Evolutionary conservation across 352 stramenopile species (phyloP).

Genomic region (Phytopythium litorale): DNA sequence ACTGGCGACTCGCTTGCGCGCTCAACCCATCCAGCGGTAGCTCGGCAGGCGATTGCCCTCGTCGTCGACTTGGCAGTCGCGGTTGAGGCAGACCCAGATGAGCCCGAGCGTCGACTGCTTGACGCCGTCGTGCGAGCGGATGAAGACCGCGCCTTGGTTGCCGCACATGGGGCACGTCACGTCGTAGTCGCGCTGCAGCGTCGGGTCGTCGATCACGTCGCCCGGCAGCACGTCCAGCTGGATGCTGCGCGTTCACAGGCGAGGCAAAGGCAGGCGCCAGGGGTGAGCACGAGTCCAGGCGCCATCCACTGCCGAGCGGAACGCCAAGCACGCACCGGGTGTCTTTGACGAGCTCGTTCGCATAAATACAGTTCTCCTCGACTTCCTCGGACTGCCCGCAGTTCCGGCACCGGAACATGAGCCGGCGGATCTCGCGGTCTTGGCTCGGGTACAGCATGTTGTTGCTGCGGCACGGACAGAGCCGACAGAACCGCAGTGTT

Average conservation of each 20-base stretch:
- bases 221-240: conserved; percentile 82
- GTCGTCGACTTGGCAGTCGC: conserved; percentile 84
- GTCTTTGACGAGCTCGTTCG: conserved; percentile 88
- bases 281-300: conserved; percentile 1
- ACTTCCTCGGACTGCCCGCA: conserved; percentile 85
- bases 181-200: conserved; percentile 85
- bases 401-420: conserved; percentile 87
- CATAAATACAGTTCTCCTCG: conserved; percentile 91
- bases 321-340: conserved; percentile 43
- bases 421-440: conserved; percentile 77
- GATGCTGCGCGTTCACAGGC: conserved; percentile 29
- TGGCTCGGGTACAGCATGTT: conserved; percentile 91
- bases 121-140: conserved; percentile 84
- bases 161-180: conserved; percentile 76
- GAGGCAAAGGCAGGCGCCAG: conserved; percentile 6
- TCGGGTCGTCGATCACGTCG: conserved; percentile 87
- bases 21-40: conserved; percentile 84
- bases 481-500: not conserved
- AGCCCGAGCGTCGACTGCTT: conserved; percentile 85
- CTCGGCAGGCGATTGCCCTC: conserved; percentile 78
- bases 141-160: conserved; percentile 82
- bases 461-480: conserved; percentile 46
- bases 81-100: conserved; percentile 88
- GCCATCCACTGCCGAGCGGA: not conserved
- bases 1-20: not conserved